These are phyloP conservation scores for Heliamphora pulchella DNA, from an alignment of 179 eudicot species.

Conservation along the genomic window DNA sequence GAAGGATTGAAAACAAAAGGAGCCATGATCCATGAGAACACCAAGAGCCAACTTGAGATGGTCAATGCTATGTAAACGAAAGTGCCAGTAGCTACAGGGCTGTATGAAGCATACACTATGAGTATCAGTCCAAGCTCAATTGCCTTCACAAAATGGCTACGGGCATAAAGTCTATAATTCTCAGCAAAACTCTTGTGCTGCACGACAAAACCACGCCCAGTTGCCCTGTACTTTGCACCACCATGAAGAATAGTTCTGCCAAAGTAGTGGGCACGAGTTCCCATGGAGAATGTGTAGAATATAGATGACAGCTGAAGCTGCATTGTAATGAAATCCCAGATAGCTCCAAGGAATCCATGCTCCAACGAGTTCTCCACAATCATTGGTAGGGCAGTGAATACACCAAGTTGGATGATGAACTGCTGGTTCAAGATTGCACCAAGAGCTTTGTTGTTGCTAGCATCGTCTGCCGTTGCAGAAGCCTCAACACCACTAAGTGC, in stretches of 20 bases:
- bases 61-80: conserved; percentile 75
- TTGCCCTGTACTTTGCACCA: conserved; percentile 85
- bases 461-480: conserved; percentile 35
- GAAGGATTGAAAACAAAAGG: conserved; percentile 94
- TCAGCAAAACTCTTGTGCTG: conserved; percentile 80
- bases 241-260: conserved; percentile 96
- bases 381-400: conserved; percentile 96
- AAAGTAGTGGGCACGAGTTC: conserved; percentile 77
- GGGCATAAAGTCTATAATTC: conserved; percentile 78
- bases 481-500: conserved; percentile 85
- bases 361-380: conserved; percentile 88
- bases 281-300: conserved; percentile 86
- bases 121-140: conserved; percentile 85
- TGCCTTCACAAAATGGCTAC: conserved; percentile 96
- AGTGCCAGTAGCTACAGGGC: conserved; percentile 49
- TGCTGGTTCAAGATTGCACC: conserved; percentile 81
- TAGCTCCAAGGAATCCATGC: conserved; percentile 78
- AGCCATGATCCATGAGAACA: conserved; percentile 81
- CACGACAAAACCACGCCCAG: conserved; percentile 98
- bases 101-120: conserved; percentile 67
- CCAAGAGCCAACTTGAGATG: conserved; percentile 83
- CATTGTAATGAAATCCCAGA: conserved; percentile 89
- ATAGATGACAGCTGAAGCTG: conserved; percentile 73
- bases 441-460: conserved; percentile 59
- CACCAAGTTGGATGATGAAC: conserved; percentile 73